Evolutionary conservation across 768 basidiomycete species (phyloP).

Genomic region (Chalciporus pseudorubinellus): DNA sequence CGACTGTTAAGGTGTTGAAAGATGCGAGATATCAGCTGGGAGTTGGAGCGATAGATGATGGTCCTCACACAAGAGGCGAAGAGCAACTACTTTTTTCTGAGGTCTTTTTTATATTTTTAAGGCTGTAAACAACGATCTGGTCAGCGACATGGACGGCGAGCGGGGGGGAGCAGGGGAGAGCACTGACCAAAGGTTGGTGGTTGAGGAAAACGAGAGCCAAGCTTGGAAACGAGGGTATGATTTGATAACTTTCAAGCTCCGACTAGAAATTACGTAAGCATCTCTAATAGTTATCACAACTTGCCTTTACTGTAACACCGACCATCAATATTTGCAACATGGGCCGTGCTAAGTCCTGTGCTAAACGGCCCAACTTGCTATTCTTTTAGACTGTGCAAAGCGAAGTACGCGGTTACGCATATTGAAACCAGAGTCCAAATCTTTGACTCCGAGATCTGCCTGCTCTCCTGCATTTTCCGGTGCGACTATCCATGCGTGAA

Average conservation of each 20-base stretch:
- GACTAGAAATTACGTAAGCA: conserved; percentile 17
- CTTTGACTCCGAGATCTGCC: too few relatives aligned
- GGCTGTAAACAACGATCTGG: conserved; percentile 41
- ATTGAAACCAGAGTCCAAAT: too few relatives aligned
- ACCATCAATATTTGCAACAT: too few relatives aligned
- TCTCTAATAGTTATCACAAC: neutral
- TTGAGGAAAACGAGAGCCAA: conserved; percentile 45
- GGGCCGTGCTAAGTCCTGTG: too few relatives aligned
- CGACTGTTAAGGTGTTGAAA: conserved; percentile 36
- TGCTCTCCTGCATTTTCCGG: too few relatives aligned
- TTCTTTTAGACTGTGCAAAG: too few relatives aligned
- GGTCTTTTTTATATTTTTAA: conserved; percentile 61
- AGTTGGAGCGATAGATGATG: conserved; percentile 13
- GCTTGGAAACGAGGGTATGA: conserved; percentile 17
- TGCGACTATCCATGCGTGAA: too few relatives aligned
- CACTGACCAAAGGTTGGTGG: conserved; percentile 65
- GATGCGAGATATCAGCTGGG: conserved; percentile 13
- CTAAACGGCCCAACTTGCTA: too few relatives aligned
- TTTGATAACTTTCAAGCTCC: conserved; percentile 42
- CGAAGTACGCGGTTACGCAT: too few relatives aligned
- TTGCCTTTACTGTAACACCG: too few relatives aligned
- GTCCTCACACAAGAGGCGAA: conserved; percentile 66
- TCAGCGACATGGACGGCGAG: conserved; percentile 15
- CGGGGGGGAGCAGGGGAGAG: conserved; percentile 19
- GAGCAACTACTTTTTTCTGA: conserved; percentile 71